Evolutionary conservation across 2,329 filamentous ascomycete genomes (phyloP).

Genomic region (Scedosporium boydii): DNA sequence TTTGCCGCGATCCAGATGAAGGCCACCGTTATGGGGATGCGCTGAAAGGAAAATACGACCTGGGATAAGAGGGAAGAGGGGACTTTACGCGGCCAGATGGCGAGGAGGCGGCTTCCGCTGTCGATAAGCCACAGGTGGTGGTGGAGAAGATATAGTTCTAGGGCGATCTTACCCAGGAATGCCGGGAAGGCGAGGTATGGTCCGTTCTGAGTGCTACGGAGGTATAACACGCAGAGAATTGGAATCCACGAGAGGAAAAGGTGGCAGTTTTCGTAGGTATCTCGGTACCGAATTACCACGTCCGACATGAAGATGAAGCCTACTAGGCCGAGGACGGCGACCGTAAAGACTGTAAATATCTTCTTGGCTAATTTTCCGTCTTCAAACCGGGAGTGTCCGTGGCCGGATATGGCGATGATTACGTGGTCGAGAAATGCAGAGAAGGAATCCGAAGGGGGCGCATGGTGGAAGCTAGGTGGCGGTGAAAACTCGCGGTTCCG

Average conservation of each 20-base stretch:
- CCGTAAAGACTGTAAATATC: neutral
- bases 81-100: neutral
- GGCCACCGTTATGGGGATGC: neutral
- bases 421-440: conserved; percentile 2
- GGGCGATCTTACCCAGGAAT: conserved; percentile 40
- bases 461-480: neutral
- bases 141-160: conserved; percentile 52
- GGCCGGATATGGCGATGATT: neutral
- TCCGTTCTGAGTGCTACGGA: conserved; percentile 32
- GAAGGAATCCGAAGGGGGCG: conserved; percentile 6
- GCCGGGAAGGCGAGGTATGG: conserved; percentile 8
- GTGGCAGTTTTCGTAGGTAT: conserved; percentile 11
- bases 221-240: conserved; percentile 38
- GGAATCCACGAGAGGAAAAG: conserved; percentile 14
- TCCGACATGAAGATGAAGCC: conserved; percentile 3
- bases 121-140: conserved; percentile 52
- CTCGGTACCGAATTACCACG: neutral
- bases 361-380: conserved; percentile 4
- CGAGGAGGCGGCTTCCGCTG: neutral
- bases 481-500: neutral
- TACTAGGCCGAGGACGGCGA: neutral
- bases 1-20: conserved; percentile 2
- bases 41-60: neutral
- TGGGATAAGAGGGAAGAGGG: neutral
- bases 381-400: neutral